Base-by-base conservation (phyloP, 179 eudicot species). In the Gypsophila paniculata region DNA sequence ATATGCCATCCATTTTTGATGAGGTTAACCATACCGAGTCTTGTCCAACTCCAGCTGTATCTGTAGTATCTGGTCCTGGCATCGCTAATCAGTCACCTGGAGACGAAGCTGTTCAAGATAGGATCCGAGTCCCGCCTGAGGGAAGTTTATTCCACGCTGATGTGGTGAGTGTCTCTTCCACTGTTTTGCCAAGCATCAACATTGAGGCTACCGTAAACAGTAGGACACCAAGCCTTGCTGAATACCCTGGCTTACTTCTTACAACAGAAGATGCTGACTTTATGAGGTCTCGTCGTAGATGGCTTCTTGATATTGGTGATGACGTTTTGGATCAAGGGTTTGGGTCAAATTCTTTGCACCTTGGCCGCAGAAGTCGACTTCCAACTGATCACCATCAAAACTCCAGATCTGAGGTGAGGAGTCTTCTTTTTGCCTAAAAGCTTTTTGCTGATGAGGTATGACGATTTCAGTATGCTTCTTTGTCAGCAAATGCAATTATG, bases 231-330 rank as follows among this genome's bases (percentile, higher is more conserved):
- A 85, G 90, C 80, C 81, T 72, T 46, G 74, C 75, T 77, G 93
- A 89, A 71, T 80, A 79, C 59, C 84, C 86, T 6, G 69, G 86
- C 74, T 60, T 87, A 29, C 78, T 87, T 76, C 76, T 86, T 68
- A 70, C 89, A 32, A 62, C 87, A 10, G 87, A 87, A 70, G 84
- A 83, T 79, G 63, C 75, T 79, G 92, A 86, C 61, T 80, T 71
- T 57, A 67, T 77, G 49, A 90, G 90, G 77, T 85, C 88, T 49
- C 85, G 69, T 78, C 88, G 84, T 61, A 85, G 94, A 83, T 91
- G 90, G 97, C 90, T 87, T 63, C 86, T 86, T 76, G 91, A 85
- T 85, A 76, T 91, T 21, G 80, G 83, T 42, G 82, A 84, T 74
- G 85, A 85, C 75, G 74, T 80, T 61, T 74, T n/a, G n/a, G n/a